Percentiles rank a stretch among this genome's conserved stretches.
phyloP scores from a whole-genome alignment of 2,329 filamentous ascomycete species.

The Pyrenophora tritici-repentis region DNA sequence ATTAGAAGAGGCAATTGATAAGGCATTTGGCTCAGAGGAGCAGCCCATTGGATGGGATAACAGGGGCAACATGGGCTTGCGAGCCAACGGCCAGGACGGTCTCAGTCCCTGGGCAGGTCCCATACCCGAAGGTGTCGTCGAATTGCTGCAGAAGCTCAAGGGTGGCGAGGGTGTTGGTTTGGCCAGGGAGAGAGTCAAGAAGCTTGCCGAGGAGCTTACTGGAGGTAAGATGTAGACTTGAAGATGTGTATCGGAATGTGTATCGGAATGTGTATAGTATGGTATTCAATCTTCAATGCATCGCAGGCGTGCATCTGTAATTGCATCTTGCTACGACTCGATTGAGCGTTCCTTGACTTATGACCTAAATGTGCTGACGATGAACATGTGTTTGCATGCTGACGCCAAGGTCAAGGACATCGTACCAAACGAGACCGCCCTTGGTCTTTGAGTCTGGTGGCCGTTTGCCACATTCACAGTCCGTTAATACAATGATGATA shows the following conservation, averaged over 20 bases:
- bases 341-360: no score
- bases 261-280: no score
- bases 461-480: no score
- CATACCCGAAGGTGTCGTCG: constrained; percentile 39
- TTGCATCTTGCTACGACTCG: no score
- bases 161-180: constrained; percentile 48
- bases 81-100: constrained; percentile 28
- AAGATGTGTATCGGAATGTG: background rate
- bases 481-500: no score
- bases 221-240: constrained; percentile 60
- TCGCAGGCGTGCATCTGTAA: no score
- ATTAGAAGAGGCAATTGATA: constrained; percentile 73
- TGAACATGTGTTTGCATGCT: no score
- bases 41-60: constrained; percentile 48
- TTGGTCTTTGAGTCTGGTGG: no score
- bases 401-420: no score
- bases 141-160: constrained; percentile 44
- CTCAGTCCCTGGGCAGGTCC: constrained; percentile 40
- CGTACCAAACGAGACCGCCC: no score
- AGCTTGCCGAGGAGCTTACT: constrained; percentile 69
- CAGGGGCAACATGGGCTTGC: constrained; percentile 26
- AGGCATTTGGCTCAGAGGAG: constrained; percentile 70
- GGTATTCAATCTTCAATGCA: background rate
- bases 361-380: no score
- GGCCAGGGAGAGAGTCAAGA: constrained; percentile 63